phyloP scores from a whole-genome alignment of 306 rosid species.

The Prosopis cineraria region DNA sequence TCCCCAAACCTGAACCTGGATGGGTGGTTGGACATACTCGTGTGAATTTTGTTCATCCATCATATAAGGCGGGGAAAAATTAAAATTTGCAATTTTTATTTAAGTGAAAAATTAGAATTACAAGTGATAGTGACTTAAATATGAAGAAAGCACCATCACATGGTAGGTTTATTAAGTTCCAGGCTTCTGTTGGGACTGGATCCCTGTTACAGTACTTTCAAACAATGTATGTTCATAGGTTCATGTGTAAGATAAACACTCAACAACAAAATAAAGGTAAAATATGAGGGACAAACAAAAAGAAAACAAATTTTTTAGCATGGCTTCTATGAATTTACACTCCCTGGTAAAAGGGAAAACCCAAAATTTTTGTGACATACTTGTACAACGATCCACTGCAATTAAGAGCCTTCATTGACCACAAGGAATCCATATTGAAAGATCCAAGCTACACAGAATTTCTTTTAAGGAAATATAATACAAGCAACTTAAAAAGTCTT shows the following conservation, averaged over 20 bases:
- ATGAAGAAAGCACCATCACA: not conserved
- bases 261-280: not conserved
- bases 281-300: constrained; percentile 1
- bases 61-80: not conserved
- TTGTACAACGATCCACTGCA: not conserved
- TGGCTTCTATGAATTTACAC: not conserved
- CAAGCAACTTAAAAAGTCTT: no score
- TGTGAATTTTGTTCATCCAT: not conserved
- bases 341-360: not conserved
- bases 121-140: not conserved
- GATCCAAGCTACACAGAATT: not conserved
- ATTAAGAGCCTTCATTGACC: not conserved
- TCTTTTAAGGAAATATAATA: not conserved
- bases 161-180: not conserved
- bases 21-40: not conserved
- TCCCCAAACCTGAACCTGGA: not conserved
- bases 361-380: not conserved
- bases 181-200: not conserved
- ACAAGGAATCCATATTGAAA: not conserved
- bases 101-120: not conserved
- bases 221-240: not conserved
- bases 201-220: not conserved
- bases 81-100: not conserved
- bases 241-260: not conserved
- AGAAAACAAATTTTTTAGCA: not conserved